These are phyloP conservation scores for Lanzia echinophila DNA, from an alignment of 2,329 filamentous ascomycete genomes.

Conservation along the genomic window DNA sequence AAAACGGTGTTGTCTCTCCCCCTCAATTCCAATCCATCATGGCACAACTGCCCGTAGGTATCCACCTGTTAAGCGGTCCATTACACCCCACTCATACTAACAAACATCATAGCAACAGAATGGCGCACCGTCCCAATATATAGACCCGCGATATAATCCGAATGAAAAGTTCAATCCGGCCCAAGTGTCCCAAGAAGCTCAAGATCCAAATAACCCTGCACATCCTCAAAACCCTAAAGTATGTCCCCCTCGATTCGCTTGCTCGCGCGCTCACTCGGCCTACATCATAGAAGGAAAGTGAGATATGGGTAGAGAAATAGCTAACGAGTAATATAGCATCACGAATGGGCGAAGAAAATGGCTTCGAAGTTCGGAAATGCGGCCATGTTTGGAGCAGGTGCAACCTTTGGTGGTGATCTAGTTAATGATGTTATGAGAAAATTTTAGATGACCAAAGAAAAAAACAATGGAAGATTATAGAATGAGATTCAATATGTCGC, in stretches of 20 bases:
- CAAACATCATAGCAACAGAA: conserved; percentile 17
- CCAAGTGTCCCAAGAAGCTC: conserved; percentile 25
- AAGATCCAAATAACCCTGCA: conserved; percentile 28
- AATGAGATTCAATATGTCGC: neutral
- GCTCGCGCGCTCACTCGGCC: neutral
- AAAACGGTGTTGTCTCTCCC: conserved; percentile 24
- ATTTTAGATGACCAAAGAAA: neutral
- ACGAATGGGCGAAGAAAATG: conserved; percentile 27
- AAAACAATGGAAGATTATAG: neutral
- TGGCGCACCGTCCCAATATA: conserved; percentile 22
- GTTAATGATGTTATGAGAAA: conserved; percentile 9
- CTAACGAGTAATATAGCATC: conserved; percentile 17
- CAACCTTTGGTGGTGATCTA: conserved; percentile 27
- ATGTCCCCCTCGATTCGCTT: neutral
- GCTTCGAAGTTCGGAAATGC: conserved; percentile 26
- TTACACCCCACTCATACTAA: neutral
- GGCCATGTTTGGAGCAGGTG: conserved; percentile 28
- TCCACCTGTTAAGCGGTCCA: neutral
- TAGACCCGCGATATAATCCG: conserved; percentile 24
- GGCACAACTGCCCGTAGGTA: conserved; percentile 30
- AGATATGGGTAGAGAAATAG: neutral
- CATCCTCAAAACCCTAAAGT: conserved; percentile 27
- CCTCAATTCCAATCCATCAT: conserved; percentile 30
- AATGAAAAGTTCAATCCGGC: conserved; percentile 18
- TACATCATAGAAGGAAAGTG: neutral